These are phyloP conservation scores for Yamadazyma tumulicola DNA, from an alignment of 805 yeast genomes.

Conservation along the genomic window DNA sequence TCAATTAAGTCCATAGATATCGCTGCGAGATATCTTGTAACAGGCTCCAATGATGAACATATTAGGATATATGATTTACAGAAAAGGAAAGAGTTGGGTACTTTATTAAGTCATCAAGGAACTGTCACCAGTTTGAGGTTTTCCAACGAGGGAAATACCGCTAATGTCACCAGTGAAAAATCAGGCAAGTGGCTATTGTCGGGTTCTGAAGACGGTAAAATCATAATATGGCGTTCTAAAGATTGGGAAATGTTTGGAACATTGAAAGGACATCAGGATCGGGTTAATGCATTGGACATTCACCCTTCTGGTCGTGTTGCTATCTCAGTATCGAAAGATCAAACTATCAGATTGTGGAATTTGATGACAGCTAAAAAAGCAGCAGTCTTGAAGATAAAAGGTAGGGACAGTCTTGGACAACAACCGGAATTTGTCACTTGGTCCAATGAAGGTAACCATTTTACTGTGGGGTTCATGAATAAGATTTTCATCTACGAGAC, in stretches of 20 bases:
- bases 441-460: conserved; percentile 64
- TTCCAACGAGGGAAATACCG: conserved; percentile 44
- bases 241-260: conserved; percentile 95
- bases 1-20: conserved; percentile 83
- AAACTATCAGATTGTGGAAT: conserved; percentile 87
- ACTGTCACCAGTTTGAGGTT: conserved; percentile 77
- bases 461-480: conserved; percentile 70
- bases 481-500: conserved; percentile 66
- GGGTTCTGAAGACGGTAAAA: conserved; percentile 87
- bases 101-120: conserved; percentile 84
- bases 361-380: conserved; percentile 96
- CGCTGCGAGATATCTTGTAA: conserved; percentile 80
- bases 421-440: conserved; percentile 64
- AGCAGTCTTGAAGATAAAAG: conserved; percentile 69
- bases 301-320: conserved; percentile 92
- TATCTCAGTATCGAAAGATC: conserved; percentile 81
- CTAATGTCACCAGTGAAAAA: conserved; percentile 21
- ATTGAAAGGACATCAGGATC: conserved; percentile 84
- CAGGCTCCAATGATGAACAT: conserved; percentile 95
- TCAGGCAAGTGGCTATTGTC: conserved; percentile 87
- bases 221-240: conserved; percentile 89
- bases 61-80: conserved; percentile 92
- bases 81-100: conserved; percentile 90
- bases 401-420: conserved; percentile 64
- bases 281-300: conserved; percentile 78